Percentiles rank a stretch among this genome's conserved stretches.
phyloP scores from a whole-genome alignment of 2,329 filamentous ascomycete genomes.

The Conoideocrella luteorostrata region DNA sequence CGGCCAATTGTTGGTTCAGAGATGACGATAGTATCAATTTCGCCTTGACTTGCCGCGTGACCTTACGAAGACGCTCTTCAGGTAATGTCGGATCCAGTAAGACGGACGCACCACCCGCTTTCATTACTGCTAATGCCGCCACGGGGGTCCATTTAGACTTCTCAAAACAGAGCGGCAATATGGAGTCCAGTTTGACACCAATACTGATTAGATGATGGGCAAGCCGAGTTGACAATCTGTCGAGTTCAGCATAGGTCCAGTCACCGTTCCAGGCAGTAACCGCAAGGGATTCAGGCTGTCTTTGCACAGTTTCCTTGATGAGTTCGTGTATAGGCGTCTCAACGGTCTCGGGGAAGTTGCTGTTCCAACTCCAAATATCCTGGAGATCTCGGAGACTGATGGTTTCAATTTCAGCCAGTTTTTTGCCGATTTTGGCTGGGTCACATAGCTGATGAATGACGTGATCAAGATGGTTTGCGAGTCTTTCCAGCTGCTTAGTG shows the following conservation, averaged over 20 bases:
- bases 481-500: conserved; percentile 4
- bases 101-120: conserved; percentile 8
- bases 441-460: conserved; percentile 10
- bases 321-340: conserved; percentile 9
- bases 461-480: conserved; percentile 9
- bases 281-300: conserved; percentile 8
- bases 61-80: conserved; percentile 10
- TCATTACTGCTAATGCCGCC: conserved; percentile 4
- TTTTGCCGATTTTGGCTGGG: background rate
- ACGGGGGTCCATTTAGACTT: conserved; percentile 9
- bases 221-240: conserved; percentile 3
- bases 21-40: conserved; percentile 14
- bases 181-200: background rate
- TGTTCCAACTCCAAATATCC: conserved; percentile 10
- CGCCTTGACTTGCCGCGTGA: conserved; percentile 13
- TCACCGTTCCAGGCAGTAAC: conserved; percentile 30
- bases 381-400: conserved; percentile 6
- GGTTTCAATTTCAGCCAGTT: background rate
- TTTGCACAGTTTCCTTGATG: background rate
- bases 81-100: conserved; percentile 14
- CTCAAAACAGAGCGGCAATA: conserved; percentile 7
- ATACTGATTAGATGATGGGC: conserved; percentile 7
- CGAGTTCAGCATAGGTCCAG: conserved; percentile 29
- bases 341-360: conserved; percentile 5
- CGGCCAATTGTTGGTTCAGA: conserved; percentile 6